Evolutionary conservation across 2,329 filamentous ascomycete genomes (phyloP).

Genomic region (Aspergillus proliferans): DNA sequence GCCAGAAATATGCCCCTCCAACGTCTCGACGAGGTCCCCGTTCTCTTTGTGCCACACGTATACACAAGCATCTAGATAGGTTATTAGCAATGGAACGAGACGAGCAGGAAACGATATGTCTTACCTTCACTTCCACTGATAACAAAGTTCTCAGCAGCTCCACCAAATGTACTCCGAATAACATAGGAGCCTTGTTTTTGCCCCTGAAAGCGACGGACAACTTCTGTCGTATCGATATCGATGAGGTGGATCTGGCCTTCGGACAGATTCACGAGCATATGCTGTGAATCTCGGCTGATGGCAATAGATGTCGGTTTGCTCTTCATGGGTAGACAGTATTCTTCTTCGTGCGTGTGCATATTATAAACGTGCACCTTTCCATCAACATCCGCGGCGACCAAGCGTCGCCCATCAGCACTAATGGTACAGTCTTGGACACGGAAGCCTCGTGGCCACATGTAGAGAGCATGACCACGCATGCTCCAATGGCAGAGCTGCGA

Average conservation of each 20-base stretch:
- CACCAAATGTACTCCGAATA: constrained; percentile 78
- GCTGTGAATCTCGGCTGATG: constrained; percentile 73
- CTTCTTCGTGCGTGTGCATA: constrained; percentile 63
- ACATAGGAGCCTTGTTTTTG: constrained; percentile 70
- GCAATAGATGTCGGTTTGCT: constrained; percentile 69
- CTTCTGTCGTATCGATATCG: constrained; percentile 64
- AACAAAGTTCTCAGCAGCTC: constrained; percentile 86
- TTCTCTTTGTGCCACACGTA: constrained; percentile 89
- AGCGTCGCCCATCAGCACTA: constrained; percentile 68
- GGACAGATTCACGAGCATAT: constrained; percentile 74
- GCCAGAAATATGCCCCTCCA: constrained; percentile 67
- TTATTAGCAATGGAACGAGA: constrained; percentile 14
- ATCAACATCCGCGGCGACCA: constrained; percentile 70
- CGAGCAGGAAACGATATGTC: constrained; percentile 7
- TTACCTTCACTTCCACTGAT: constrained; percentile 84
- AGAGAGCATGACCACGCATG: constrained; percentile 54
- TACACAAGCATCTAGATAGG: constrained; percentile 55
- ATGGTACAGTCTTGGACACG: constrained; percentile 81
- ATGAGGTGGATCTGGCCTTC: constrained; percentile 73
- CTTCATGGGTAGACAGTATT: constrained; percentile 66
- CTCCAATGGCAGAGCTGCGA: constrained; percentile 67
- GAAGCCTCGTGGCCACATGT: constrained; percentile 64
- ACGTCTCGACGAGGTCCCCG: constrained; percentile 65
- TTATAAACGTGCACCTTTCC: constrained; percentile 76
- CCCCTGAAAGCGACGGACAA: constrained; percentile 69